Conservation (phyloP, 441 rosid species). For the Adansonia madagascariensis region DNA sequence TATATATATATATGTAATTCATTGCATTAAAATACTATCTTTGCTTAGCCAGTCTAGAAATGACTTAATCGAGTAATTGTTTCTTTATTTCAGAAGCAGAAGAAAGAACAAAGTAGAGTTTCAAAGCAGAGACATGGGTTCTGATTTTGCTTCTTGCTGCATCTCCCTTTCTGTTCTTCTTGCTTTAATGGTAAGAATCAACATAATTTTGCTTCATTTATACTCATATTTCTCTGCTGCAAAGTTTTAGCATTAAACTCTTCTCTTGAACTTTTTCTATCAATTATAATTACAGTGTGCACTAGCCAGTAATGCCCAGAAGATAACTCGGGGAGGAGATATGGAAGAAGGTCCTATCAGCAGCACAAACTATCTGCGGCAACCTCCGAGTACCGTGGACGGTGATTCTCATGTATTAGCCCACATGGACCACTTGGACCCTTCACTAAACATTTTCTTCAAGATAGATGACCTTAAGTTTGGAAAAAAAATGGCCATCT, state of each 20-base stretch:
- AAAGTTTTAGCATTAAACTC: neutral
- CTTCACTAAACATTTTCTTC: conserved; percentile 58
- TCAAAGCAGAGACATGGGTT: conserved; percentile 1
- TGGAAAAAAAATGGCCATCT: conserved; percentile 51
- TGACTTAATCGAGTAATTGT: neutral
- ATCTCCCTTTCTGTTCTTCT: neutral
- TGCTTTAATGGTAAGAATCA: neutral
- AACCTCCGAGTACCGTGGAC: neutral
- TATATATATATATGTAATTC: neutral
- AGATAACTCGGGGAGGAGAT: neutral
- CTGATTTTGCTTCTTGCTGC: conserved; percentile 4
- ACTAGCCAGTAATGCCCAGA: conserved; percentile 21
- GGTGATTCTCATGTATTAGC: neutral
- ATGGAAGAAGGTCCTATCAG: neutral
- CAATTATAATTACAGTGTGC: conserved; percentile 23
- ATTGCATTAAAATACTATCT: neutral
- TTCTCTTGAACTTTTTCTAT: neutral
- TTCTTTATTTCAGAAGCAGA: neutral
- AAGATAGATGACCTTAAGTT: conserved; percentile 47
- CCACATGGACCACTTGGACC: conserved; percentile 34
- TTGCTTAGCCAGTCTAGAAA: neutral
- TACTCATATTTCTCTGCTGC: neutral
- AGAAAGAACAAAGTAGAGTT: conserved; percentile 1
- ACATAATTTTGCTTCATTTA: neutral
- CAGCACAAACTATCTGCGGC: conserved; percentile 3